These are phyloP conservation scores for Ganoderma boninense DNA, from an alignment of 1,284 basidiomycete genomes.

Conservation along the genomic window DNA sequence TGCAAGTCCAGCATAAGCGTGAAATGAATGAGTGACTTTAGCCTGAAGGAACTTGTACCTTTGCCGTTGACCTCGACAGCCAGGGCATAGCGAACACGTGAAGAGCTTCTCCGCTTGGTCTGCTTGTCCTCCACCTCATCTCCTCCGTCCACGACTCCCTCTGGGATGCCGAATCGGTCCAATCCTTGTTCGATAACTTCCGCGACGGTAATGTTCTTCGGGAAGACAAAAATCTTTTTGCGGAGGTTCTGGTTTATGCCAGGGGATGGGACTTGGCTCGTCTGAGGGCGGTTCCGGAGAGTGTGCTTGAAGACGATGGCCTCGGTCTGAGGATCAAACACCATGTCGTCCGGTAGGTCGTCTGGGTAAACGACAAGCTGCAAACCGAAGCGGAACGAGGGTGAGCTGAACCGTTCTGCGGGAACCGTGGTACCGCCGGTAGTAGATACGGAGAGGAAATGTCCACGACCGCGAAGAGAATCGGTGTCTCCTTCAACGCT, in stretches of 20 bases:
- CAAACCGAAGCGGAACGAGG: slow-evolving; percentile 84
- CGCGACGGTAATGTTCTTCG: slow-evolving; percentile 94
- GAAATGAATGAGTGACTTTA: neutral
- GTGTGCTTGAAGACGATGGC: slow-evolving; percentile 87
- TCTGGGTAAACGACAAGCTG: slow-evolving; percentile 88
- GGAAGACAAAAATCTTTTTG: slow-evolving; percentile 85
- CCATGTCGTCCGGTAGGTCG: slow-evolving; percentile 93
- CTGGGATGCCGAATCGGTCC: slow-evolving; percentile 92
- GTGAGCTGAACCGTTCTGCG: slow-evolving; percentile 80
- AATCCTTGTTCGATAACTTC: slow-evolving; percentile 94
- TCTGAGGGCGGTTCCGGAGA: slow-evolving; percentile 59
- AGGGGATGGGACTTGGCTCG: slow-evolving; percentile 53
- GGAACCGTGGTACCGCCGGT: slow-evolving; percentile 53
- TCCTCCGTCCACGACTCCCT: slow-evolving; percentile 96
- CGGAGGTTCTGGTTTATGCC: slow-evolving; percentile 68
- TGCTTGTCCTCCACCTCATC: slow-evolving; percentile 96
- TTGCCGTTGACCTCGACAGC: slow-evolving; percentile 64
- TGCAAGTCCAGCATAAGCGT: slow-evolving; percentile 39
- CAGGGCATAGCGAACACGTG: slow-evolving; percentile 85
- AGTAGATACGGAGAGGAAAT: slow-evolving; percentile 57
- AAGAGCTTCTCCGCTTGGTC: slow-evolving; percentile 79
- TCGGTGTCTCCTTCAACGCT: slow-evolving; percentile 41
- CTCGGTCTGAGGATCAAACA: slow-evolving; percentile 91
- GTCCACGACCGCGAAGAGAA: slow-evolving; percentile 38
- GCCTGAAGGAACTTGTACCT: slow-evolving; percentile 51